These are phyloP conservation scores for Gyromitra esculenta DNA, from an alignment of 2,329 filamentous ascomycete genomes.

Conservation along the genomic window DNA sequence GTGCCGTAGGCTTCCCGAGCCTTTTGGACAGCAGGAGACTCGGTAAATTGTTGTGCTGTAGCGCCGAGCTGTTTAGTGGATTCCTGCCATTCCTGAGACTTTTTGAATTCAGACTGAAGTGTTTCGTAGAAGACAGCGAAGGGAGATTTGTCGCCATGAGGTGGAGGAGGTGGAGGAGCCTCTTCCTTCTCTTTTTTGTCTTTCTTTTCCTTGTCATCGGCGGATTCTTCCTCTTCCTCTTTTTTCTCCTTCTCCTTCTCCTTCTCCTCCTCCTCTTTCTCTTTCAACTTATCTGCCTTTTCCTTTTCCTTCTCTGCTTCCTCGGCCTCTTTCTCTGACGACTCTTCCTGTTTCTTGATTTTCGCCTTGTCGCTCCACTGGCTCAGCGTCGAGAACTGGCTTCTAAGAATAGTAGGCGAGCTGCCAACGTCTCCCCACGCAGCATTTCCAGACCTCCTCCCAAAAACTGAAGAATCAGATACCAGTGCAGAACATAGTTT, in stretches of 20 bases:
- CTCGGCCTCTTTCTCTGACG: slow-evolving; percentile 48
- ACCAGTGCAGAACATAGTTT: slow-evolving; percentile 29
- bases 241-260: slow-evolving; percentile 61
- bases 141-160: slow-evolving; percentile 96
- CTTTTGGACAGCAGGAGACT: slow-evolving; percentile 88
- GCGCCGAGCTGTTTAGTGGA: slow-evolving; percentile 93
- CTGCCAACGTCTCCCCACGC: neutral
- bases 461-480: neutral
- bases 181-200: slow-evolving; percentile 69
- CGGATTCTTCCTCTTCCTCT: slow-evolving; percentile 59
- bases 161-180: slow-evolving; percentile 81
- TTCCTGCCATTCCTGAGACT: slow-evolving; percentile 99
- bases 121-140: slow-evolving; percentile 99
- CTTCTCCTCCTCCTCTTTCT: slow-evolving; percentile 60
- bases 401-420: slow-evolving; percentile 36
- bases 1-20: slow-evolving; percentile 87
- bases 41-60: slow-evolving; percentile 87
- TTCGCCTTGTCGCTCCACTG: slow-evolving; percentile 46
- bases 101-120: slow-evolving; percentile 91
- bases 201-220: slow-evolving; percentile 62
- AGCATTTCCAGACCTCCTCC: neutral
- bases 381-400: slow-evolving; percentile 52
- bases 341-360: slow-evolving; percentile 61
- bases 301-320: slow-evolving; percentile 37
- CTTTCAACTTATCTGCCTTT: slow-evolving; percentile 30